Percentiles rank a stretch among this genome's conserved stretches.
phyloP scores from a whole-genome alignment of 2,329 filamentous ascomycete species.

The Microcera coccophila region DNA sequence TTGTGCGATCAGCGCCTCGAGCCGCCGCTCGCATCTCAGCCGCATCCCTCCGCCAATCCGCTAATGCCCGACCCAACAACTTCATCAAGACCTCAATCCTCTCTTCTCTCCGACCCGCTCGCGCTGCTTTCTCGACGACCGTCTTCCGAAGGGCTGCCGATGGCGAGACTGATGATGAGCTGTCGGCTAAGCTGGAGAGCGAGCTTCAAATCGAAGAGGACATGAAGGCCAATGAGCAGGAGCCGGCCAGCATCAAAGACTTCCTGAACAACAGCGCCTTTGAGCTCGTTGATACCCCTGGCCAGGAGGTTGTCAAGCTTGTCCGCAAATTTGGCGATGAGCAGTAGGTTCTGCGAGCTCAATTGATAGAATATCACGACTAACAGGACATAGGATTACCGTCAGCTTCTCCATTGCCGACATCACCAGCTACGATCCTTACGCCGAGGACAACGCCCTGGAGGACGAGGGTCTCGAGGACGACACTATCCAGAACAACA shows the following conservation, averaged over 20 bases:
- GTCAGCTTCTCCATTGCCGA: slow-evolving; percentile 43
- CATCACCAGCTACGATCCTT: slow-evolving; percentile 39
- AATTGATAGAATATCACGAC: slow-evolving; percentile 4
- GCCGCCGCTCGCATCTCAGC: slow-evolving; percentile 55
- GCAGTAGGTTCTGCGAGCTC: slow-evolving; percentile 55
- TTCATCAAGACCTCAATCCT: slow-evolving; percentile 43
- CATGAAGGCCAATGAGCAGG: slow-evolving; percentile 67
- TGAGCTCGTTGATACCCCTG: slow-evolving; percentile 74
- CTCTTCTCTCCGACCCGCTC: slow-evolving; percentile 32
- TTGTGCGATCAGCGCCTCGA: slow-evolving; percentile 65
- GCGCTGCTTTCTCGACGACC: slow-evolving; percentile 47
- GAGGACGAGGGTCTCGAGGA: slow-evolving; percentile 39
- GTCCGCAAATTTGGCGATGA: slow-evolving; percentile 82
- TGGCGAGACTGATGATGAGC: slow-evolving; percentile 67
- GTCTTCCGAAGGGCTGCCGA: slow-evolving; percentile 38
- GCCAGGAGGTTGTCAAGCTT: slow-evolving; percentile 83
- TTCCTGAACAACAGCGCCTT: slow-evolving; percentile 84
- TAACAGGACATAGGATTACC: slow-evolving; percentile 36
- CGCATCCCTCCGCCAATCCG: slow-evolving; percentile 48
- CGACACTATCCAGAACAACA: slow-evolving; percentile 47
- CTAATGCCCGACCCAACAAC: slow-evolving; percentile 45
- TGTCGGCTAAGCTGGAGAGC: slow-evolving; percentile 78
- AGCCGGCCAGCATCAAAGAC: slow-evolving; percentile 76
- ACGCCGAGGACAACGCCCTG: slow-evolving; percentile 35
- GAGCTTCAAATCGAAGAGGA: slow-evolving; percentile 83